phyloP scores from a whole-genome alignment of 1,139 yeast species.

The Nadsonia starkeyi-henricii region DNA sequence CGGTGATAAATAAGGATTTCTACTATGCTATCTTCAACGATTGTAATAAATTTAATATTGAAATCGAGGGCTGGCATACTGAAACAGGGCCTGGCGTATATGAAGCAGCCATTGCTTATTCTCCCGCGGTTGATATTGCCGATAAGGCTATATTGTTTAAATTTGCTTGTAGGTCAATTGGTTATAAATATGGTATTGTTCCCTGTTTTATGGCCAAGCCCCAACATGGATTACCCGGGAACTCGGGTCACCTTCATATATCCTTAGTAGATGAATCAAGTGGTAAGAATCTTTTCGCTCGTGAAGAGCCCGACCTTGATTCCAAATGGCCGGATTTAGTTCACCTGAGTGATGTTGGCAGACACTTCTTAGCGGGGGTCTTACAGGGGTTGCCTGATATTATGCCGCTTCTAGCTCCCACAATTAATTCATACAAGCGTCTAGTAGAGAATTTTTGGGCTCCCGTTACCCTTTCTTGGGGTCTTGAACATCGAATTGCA shows the following conservation, averaged over 20 bases:
- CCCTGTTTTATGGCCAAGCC: conserved; percentile 30
- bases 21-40: conserved; percentile 19
- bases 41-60: conserved; percentile 16
- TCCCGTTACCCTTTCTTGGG: conserved; percentile 27
- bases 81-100: conserved; percentile 29
- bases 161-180: conserved; percentile 21
- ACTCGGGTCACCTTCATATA: conserved; percentile 26
- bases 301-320: conserved; percentile 15
- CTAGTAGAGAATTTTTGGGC: conserved; percentile 28
- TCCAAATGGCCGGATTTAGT: conserved; percentile 20
- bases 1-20: conserved; percentile 20
- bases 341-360: conserved; percentile 21
- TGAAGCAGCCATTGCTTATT: conserved; percentile 25
- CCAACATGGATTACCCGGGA: conserved; percentile 24
- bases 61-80: conserved; percentile 26
- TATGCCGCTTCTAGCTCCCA: conserved; percentile 27
- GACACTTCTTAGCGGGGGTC: conserved; percentile 25
- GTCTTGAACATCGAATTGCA: conserved; percentile 26
- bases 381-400: conserved; percentile 23
- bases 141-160: conserved; percentile 24
- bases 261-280: conserved; percentile 18
- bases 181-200: conserved; percentile 19
- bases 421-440: conserved; percentile 25
- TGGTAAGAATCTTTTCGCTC: conserved; percentile 22
- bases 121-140: conserved; percentile 20